phyloP scores from a whole-genome alignment of 352 stramenopile species.

The Globisporangium acanthophoron region DNA sequence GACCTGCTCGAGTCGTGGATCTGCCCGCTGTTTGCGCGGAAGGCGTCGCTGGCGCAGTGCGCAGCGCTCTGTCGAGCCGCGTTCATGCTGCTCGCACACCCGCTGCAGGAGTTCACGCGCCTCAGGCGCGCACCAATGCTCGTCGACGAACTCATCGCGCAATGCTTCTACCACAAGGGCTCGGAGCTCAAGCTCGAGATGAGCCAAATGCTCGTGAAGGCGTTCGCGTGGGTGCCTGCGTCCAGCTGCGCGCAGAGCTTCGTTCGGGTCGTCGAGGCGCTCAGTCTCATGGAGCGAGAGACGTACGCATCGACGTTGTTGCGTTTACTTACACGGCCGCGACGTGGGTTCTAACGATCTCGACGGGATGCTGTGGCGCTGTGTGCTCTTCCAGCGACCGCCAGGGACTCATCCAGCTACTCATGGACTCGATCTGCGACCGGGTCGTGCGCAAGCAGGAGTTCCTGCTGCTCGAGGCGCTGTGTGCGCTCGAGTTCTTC shows the following conservation, averaged over 20 bases:
- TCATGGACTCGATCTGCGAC: slow-evolving; percentile 34
- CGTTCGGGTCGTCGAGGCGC: slow-evolving; percentile 41
- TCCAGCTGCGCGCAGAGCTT: slow-evolving; percentile 43
- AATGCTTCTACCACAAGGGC: slow-evolving; percentile 55
- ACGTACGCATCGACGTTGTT: slow-evolving; percentile 25
- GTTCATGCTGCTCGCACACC: slow-evolving; percentile 65
- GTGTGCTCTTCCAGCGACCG: slow-evolving; percentile 24
- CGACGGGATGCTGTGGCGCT: neutral
- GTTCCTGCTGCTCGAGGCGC: slow-evolving; percentile 45
- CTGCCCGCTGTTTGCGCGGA: slow-evolving; percentile 37
- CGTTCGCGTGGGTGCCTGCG: slow-evolving; percentile 48
- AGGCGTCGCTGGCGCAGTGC: slow-evolving; percentile 45
- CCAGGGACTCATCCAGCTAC: slow-evolving; percentile 29
- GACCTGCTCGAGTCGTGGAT: slow-evolving; percentile 53
- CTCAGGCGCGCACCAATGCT: slow-evolving; percentile 35
- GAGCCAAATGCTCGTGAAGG: slow-evolving; percentile 45
- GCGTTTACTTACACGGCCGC: neutral
- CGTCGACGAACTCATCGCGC: slow-evolving; percentile 50
- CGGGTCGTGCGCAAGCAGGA: slow-evolving; percentile 34
- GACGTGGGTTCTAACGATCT: neutral
- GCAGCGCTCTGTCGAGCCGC: slow-evolving; percentile 47
- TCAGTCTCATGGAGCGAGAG: slow-evolving; percentile 60
- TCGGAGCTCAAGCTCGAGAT: slow-evolving; percentile 49
- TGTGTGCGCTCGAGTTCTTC: slow-evolving; percentile 45
- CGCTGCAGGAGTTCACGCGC: slow-evolving; percentile 50